Base-by-base conservation (phyloP, 2,329 filamentous ascomycete genomes). In the Arthrobotrys pseudoclavata region DNA sequence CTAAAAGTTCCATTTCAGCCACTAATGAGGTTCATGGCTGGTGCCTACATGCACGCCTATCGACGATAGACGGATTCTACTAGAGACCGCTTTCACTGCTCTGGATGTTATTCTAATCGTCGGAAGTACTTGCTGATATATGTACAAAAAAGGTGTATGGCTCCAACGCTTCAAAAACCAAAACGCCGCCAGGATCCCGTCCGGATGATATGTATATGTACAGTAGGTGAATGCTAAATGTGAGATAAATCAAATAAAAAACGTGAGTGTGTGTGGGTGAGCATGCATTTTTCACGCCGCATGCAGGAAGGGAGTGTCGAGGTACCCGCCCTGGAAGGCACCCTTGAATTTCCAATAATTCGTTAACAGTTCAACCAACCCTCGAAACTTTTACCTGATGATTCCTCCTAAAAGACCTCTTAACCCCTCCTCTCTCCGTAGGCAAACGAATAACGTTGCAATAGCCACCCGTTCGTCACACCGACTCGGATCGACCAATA, bases 381-480 rank as follows among this genome's bases (percentile, higher is more conserved):
- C 13, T 26, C 29, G 22, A 6, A 29, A 12, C 7, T 15, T 26
- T 52, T 60, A 77, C 47, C 74, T 67, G 31, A 77, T 77, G 18
- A 77, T 71, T 1, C 74, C 74, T 0, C 60, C 74, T 15, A 77
- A 45, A 26, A 77, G 74, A 26, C 74, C 74, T 63, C 74, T 77
- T 20, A 77, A 22, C 2, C 74, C 74, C 13, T 77, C 74, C 20
- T 77, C 74, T 50, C 61, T 71, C 34, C 53, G n/a, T 40, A 77
- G 24, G 31, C 74, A 77, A 9, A 68, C 62, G 45, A 77, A 57
- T n/a, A 77, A 61, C 0, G 74, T 77, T 42, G 74, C 67, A 40
- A 77, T 77, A 6, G 74, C 74, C 6, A 77, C 74, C n/a, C 74
- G 60, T 50, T 77, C 74, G n/a, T 77, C 74, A 29, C 74, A 77